Evolutionary conservation across 768 basidiomycete genomes (phyloP), one percentile per base, ranked within the genome.

Genomic region (Termitomyces heimii): DNA sequence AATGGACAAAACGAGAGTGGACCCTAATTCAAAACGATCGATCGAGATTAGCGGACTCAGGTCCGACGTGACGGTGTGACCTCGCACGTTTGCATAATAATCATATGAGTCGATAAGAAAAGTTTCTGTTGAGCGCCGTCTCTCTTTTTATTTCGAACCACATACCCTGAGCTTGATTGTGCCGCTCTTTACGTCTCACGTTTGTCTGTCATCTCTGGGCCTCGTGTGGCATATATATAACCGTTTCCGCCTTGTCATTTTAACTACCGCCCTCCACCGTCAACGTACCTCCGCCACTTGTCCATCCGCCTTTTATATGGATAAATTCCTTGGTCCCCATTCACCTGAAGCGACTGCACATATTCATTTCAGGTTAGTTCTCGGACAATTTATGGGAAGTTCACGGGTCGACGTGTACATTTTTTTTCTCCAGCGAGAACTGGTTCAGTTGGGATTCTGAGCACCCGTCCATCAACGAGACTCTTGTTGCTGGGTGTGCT

Each of bases 301-400:
- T 57, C 57, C 56, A 42, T 47, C 55, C 50, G 37, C 54, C 51
- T 43, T 57, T 57, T 66, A 60, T 60, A 88, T 91, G 82, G 86
- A 88, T 63, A 82, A 82, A 65, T 85, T 88, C 70, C 78, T 89
- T 53, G 82, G 86, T 8, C 88, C 89, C 24, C 77, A 88, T 57
- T 82, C 86, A 22, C 84, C 83, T 57, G 89, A 92, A 71, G 88
- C 89, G 49, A 66, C 79, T 55, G 89, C 90, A 24, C 81, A 91
- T 71, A 76, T 67, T 60, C 83, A 83, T 60, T 71, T 90, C 49
- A 85, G 78, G 90, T 89, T 71, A 6, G n/a, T 40, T 26, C 29
- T 52, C 1, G 26, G 18, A 52, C 81, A 75, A 26, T 31, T 46
- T 16, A 45, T 56, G 18, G 31, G 18, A 49, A 13, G 20, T 29